Evolutionary conservation across 345 rosid species (phyloP), one percentile per base, ranked within the genome.

Genomic region (Eucalyptus tenuipes): DNA sequence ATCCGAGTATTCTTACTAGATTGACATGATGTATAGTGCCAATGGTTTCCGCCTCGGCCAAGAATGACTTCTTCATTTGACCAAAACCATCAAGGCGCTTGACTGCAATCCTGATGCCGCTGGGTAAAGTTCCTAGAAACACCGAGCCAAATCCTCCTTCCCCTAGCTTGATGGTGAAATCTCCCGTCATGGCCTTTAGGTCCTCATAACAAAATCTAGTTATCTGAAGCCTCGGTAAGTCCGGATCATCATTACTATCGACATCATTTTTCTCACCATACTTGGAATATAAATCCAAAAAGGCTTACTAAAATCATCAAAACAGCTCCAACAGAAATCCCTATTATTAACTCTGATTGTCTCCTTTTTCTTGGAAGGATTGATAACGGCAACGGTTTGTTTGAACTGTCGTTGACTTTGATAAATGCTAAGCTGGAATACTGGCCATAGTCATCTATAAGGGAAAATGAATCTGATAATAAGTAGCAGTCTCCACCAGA

Each of bases 301-400:
- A 55, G 0, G 13, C 61, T 55, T 55, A 24, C 3, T 55, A 55
- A 55, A 0, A 55, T 0, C 12, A 55, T 55, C 0, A 0, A 22
- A 55, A 55, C 6, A 0, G 61, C 12, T 55, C 29, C 61, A 55
- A 55, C 2, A 4, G 61, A 0, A 55, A 0, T 55, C 27, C 6
- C 27, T 55, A 55, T 0, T 0, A 55, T 22, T 2, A 55, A 20
- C 57, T 0, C 57, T 53, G 1, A 0, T 53, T 1, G 57, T 22
- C 59, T 0, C 59, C 59, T 24, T 0, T 55, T 55, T 9, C 11
- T 55, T 8, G 4, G 57, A 53, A 53, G 1, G 25, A 7, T 53
- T 52, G 57, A 52, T 52, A 0, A 9, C 0, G 3, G 12, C 27
- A 53, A 0, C 27, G 0, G 5, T 53, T 0, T 22, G 2, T 53